phyloP scores from a whole-genome alignment of 768 basidiomycete species.

The Mrakia hoshinonis region DNA sequence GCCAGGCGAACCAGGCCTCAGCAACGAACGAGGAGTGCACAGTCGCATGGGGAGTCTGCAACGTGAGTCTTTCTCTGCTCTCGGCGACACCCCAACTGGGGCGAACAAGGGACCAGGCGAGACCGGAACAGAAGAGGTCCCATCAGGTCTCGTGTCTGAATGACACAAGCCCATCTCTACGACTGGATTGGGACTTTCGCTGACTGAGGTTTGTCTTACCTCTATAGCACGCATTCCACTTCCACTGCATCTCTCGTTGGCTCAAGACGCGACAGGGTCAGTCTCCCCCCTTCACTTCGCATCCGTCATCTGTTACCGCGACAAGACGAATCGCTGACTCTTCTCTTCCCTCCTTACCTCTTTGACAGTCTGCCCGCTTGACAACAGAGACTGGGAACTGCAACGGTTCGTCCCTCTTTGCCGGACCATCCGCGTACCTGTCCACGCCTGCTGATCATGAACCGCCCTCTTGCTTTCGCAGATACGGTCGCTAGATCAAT shows the following conservation, averaged over 20 bases:
- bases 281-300: conserved; percentile 15
- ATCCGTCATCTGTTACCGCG: neutral
- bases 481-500: conserved; percentile 21
- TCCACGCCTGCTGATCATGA: neutral
- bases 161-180: too few species aligned
- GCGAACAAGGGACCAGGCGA: neutral
- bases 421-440: neutral
- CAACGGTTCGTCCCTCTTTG: conserved; percentile 63
- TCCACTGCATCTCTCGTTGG: conserved; percentile 99
- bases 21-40: conserved; percentile 77
- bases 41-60: conserved; percentile 98
- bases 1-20: conserved; percentile 97
- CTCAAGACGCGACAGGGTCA: conserved; percentile 64
- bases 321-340: neutral
- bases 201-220: conserved; percentile 1
- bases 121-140: neutral
- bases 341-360: neutral
- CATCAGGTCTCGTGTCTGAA: too few species aligned
- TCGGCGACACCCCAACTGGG: neutral
- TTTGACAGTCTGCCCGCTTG: conserved; percentile 44
- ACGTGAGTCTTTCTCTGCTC: conserved; percentile 48
- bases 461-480: neutral
- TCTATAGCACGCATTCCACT: conserved; percentile 91
- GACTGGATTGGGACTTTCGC: neutral
- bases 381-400: conserved; percentile 94